Evolutionary conservation across 2,329 filamentous ascomycete genomes (phyloP).

Genomic region (Penicillium sp.): DNA sequence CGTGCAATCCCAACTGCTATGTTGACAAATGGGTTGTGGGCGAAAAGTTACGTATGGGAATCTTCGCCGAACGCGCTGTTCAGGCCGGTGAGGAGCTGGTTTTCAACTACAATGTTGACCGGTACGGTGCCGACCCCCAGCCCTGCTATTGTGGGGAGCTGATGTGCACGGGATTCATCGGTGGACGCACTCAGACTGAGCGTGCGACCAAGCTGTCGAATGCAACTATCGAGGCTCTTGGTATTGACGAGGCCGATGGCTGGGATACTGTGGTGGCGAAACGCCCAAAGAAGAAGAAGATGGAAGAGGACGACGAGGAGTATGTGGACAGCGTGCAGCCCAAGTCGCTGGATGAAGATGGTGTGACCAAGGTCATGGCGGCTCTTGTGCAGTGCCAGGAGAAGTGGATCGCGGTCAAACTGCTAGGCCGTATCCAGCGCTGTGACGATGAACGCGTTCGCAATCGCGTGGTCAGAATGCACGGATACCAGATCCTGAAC

Average conservation of each 20-base stretch:
- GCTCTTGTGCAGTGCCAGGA: slow-evolving; percentile 97
- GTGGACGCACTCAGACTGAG: slow-evolving; percentile 96
- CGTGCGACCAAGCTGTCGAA: slow-evolving; percentile 87
- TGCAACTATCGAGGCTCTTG: slow-evolving; percentile 88
- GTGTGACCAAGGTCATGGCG: slow-evolving; percentile 92
- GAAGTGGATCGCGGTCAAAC: slow-evolving; percentile 98
- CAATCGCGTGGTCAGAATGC: slow-evolving; percentile 89
- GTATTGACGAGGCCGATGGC: slow-evolving; percentile 86
- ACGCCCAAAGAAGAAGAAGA: slow-evolving; percentile 90
- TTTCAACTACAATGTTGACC: slow-evolving; percentile 99
- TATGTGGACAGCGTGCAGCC: slow-evolving; percentile 88
- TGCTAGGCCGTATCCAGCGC: slow-evolving; percentile 82
- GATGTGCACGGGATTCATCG: slow-evolving; percentile 95
- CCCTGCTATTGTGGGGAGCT: slow-evolving; percentile 94
- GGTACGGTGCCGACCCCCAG: slow-evolving; percentile 94
- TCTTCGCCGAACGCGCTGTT: slow-evolving; percentile 85
- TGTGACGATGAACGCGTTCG: slow-evolving; percentile 84
- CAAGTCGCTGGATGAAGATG: slow-evolving; percentile 74
- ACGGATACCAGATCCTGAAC: slow-evolving; percentile 94
- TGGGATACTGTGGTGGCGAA: slow-evolving; percentile 91
- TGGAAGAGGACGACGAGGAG: slow-evolving; percentile 87
- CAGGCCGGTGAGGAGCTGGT: slow-evolving; percentile 90
- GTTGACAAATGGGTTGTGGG: slow-evolving; percentile 99
- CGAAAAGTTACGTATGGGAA: slow-evolving; percentile 97
- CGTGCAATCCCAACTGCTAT: slow-evolving; percentile 97